Conservation (phyloP, 257 asterid species). For the Lycium barbarum region DNA sequence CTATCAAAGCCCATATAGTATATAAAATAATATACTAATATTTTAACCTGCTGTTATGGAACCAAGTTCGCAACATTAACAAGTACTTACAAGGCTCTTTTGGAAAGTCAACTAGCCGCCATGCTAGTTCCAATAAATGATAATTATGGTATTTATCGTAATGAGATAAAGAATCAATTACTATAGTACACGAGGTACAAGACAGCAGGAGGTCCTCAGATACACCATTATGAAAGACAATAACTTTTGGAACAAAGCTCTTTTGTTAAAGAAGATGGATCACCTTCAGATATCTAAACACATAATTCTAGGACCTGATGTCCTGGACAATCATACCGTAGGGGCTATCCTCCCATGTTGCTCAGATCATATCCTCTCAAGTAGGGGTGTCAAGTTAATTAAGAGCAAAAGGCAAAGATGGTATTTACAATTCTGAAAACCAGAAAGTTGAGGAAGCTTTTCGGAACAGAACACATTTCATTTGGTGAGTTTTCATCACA, state of each 20-base stretch:
- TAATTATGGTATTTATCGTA: not conserved
- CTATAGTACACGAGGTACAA: not conserved
- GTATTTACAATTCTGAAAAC: not conserved
- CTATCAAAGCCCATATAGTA: not conserved
- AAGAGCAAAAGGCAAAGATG: constrained; percentile 19
- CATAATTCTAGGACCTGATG: not conserved
- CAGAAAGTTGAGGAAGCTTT: constrained; percentile 22
- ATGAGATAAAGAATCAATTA: constrained; percentile 1
- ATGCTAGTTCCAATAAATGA: not conserved
- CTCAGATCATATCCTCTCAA: constrained; percentile 16
- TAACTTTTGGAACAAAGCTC: not conserved
- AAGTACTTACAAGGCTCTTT: constrained; percentile 16
- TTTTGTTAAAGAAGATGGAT: not conserved
- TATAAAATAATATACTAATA: not conserved
- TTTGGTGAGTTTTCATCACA: not conserved
- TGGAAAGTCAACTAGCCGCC: not conserved
- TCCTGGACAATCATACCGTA: not conserved
- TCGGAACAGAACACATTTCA: not conserved
- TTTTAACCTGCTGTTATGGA: not conserved
- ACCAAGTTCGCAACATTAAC: not conserved
- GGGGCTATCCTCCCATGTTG: not conserved
- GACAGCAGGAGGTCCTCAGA: not conserved
- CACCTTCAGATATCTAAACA: not conserved
- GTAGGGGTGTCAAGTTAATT: not conserved
- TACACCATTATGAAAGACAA: not conserved